Evolutionary conservation across 768 basidiomycete genomes (phyloP), one percentile per base, ranked within the genome.

Genomic region (Pleurotus ostreatus): DNA sequence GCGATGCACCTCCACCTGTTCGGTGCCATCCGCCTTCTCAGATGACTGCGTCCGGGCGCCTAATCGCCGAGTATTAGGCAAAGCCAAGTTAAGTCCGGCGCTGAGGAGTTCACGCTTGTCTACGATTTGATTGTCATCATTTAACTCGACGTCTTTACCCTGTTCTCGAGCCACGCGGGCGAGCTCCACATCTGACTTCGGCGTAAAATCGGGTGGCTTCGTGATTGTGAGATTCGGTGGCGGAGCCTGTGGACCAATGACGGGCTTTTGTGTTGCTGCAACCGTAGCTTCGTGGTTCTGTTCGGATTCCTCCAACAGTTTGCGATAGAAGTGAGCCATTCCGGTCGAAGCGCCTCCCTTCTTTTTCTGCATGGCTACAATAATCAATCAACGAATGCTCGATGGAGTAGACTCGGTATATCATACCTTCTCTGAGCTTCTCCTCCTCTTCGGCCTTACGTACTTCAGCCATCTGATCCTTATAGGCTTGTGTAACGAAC

Each of bases 401-500:
- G 15, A 40, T 44, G 44, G 54, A 13, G 20, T 20, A 55, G 54
- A 18, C 43, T 55, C 52, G 52, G 52, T 20, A 30, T 12, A 12
- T 74, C 81, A 45, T 60, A 93, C 96, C 97, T 73, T 98, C 96
- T 61, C 88, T 78, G 63, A 76, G 71, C 71, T 79, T 88, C 70
- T 98, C 97, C 65, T 98, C 96, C 66, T 94, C 93, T 66, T 98
- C 97, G 0, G 94, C 93, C 65, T 73, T 80, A 56, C 92, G 79
- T 5, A 98, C 84, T 71, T 95, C 91, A 47, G 84, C 94, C 85
- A 97, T 90, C 71, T 98, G 97, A 48, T 92, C 89, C 68, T 94
- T 94, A 74, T 99, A 99, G 20, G 92, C 94, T 65, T 94, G 92
- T 0, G 97, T 99, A 49, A 98, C 96, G 64, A 98, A 99, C n/a